Percentiles rank a stretch among this genome's conserved stretches.
Conservation (phyloP, 2,329 filamentous ascomycete species). For the Ilyonectria robusta region DNA sequence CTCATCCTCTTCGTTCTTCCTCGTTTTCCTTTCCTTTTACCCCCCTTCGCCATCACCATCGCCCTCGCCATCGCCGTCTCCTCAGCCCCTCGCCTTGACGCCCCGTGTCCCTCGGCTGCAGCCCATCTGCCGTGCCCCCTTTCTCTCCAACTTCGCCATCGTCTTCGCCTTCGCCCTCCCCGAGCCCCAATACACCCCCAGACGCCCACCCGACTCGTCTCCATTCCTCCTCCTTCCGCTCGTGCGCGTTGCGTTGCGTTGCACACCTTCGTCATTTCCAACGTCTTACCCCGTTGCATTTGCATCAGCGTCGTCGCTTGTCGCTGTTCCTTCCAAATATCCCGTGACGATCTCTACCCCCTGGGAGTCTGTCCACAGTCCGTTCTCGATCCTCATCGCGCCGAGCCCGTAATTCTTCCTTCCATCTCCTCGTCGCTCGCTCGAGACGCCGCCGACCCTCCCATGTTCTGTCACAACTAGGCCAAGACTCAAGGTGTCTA, state of each 20-base stretch:
- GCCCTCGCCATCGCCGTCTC: slow-evolving; percentile 46
- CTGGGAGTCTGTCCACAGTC: slow-evolving; percentile 45
- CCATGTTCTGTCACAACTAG: slow-evolving; percentile 53
- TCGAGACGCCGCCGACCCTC: slow-evolving; percentile 42
- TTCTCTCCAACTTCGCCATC: slow-evolving; percentile 47
- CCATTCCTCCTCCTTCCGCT: slow-evolving; percentile 40
- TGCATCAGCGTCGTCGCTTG: slow-evolving; percentile 46
- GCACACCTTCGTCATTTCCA: slow-evolving; percentile 48
- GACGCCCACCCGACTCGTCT: slow-evolving; percentile 38
- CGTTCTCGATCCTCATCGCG: slow-evolving; percentile 39
- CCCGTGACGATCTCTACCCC: slow-evolving; percentile 44
- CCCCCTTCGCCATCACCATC: slow-evolving; percentile 47
- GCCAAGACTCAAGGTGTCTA: slow-evolving; percentile 51
- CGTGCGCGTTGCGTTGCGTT: slow-evolving; percentile 50
- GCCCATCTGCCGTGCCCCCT: slow-evolving; percentile 50
- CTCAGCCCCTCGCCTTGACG: slow-evolving; percentile 44
- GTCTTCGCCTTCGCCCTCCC: slow-evolving; percentile 33
- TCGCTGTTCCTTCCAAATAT: slow-evolving; percentile 45
- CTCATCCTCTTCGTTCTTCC: slow-evolving; percentile 47
- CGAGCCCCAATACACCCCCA: slow-evolving; percentile 40
- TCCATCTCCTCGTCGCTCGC: slow-evolving; percentile 38
- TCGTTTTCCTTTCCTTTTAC: slow-evolving; percentile 43
- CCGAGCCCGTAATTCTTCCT: slow-evolving; percentile 48
- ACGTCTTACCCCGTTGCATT: slow-evolving; percentile 43
- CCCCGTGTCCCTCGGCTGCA: slow-evolving; percentile 39